Evolutionary conservation across 78 protist species (phyloP).

Genomic region (Pelomyxa schiedti): DNA sequence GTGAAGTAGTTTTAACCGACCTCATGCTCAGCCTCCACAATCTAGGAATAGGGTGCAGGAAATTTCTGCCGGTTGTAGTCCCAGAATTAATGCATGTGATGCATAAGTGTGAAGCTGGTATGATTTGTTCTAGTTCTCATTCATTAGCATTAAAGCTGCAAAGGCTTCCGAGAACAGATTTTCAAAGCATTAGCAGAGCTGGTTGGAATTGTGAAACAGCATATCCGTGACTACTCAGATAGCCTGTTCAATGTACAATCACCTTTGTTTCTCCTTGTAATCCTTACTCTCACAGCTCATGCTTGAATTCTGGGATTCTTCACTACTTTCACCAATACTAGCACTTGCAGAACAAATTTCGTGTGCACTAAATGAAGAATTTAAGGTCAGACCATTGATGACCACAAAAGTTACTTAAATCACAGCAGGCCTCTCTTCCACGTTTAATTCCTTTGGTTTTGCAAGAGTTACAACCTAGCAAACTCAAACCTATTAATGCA

Average conservation of each 20-base stretch:
- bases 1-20: constrained; percentile 46
- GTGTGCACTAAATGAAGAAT: constrained; percentile 75
- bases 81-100: constrained; percentile 62
- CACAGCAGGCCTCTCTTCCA: too few relatives aligned
- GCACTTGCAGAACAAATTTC: constrained; percentile 72
- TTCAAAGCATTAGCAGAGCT: constrained; percentile 63
- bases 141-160: too few relatives aligned
- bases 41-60: constrained; percentile 68
- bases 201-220: constrained; percentile 77
- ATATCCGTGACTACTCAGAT: constrained; percentile 67
- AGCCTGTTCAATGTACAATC: too few relatives aligned
- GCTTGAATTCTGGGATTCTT: constrained; percentile 69
- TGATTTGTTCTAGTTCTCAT: too few relatives aligned
- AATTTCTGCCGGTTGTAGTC: constrained; percentile 71
- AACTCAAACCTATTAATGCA: constrained; percentile 22
- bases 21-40: constrained; percentile 64
- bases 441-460: constrained; percentile 73
- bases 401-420: too few relatives aligned
- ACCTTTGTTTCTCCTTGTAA: too few relatives aligned
- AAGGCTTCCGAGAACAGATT: constrained; percentile 49
- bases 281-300: too few relatives aligned
- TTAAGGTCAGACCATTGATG: too few relatives aligned
- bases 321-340: constrained; percentile 23
- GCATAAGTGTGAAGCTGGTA: constrained; percentile 49
- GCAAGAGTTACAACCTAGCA: constrained; percentile 22